A percentile compares a stretch with the other conserved stretches of the same genome.
Evolutionary conservation across 768 basidiomycete genomes (phyloP).

Genomic region (Podaxis sp.): DNA sequence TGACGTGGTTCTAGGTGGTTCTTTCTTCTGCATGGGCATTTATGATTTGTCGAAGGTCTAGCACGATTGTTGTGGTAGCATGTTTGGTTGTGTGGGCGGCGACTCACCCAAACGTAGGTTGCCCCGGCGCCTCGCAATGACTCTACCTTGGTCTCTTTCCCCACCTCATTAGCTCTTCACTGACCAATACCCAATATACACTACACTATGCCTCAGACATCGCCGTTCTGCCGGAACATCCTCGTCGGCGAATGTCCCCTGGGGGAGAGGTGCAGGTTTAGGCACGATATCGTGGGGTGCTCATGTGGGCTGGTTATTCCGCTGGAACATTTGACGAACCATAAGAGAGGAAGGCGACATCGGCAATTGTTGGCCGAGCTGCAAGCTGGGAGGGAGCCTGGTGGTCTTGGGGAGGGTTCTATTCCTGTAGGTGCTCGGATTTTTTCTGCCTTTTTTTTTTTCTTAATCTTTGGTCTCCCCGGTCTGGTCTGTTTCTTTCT

Average conservation of each 20-base stretch:
- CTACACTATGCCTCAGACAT: slow-evolving; percentile 1
- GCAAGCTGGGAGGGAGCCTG: slow-evolving; percentile 4
- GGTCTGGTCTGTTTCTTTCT: neutral
- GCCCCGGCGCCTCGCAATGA: neutral
- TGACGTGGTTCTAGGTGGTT: neutral
- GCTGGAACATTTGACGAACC: slow-evolving; percentile 19
- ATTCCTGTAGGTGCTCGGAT: slow-evolving; percentile 4
- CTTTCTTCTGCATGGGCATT: slow-evolving; percentile 8
- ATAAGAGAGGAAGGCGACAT: slow-evolving; percentile 32
- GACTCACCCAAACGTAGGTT: neutral
- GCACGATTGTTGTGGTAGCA: neutral
- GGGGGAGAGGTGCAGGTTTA: slow-evolving; percentile 28
- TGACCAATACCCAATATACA: neutral
- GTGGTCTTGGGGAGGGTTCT: neutral
- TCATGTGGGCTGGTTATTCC: slow-evolving; percentile 34
- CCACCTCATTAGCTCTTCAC: neutral
- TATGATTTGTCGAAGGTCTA: neutral
- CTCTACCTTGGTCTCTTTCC: neutral
- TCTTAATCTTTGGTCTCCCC: neutral
- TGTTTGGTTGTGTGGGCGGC: neutral
- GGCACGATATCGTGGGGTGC: slow-evolving; percentile 38
- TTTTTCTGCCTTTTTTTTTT: neutral
- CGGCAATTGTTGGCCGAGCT: slow-evolving; percentile 17
- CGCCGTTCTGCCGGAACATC: slow-evolving; percentile 28
- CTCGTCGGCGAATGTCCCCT: slow-evolving; percentile 25